These are phyloP conservation scores for Leucoagaricus sp. DNA, from an alignment of 1,284 basidiomycete species.

Conservation along the genomic window DNA sequence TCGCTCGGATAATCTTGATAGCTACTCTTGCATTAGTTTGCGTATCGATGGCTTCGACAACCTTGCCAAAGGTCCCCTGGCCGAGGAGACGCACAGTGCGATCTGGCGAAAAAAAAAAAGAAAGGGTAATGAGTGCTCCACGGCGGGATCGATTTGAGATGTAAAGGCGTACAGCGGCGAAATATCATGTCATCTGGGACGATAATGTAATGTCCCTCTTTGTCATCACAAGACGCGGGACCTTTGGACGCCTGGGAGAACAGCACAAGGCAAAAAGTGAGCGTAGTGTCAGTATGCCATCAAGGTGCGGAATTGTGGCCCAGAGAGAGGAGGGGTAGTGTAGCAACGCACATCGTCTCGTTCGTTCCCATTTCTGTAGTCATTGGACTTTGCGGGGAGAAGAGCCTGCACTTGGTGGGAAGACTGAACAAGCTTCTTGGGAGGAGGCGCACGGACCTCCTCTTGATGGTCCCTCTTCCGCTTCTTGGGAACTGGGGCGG, in stretches of 20 bases:
- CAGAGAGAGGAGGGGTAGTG: neutral
- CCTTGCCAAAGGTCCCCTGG: constrained; percentile 99
- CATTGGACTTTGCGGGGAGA: constrained; percentile 59
- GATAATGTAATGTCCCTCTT: constrained; percentile 95
- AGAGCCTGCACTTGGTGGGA: constrained; percentile 46
- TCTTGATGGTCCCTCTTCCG: constrained; percentile 72
- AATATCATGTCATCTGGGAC: constrained; percentile 87
- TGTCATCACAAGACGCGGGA: constrained; percentile 80
- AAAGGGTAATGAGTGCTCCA: neutral
- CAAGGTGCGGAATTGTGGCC: constrained; percentile 26
- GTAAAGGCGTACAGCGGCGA: constrained; percentile 66
- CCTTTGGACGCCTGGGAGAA: constrained; percentile 55
- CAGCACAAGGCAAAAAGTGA: no score
- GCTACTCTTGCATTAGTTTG: constrained; percentile 83
- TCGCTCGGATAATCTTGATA: constrained; percentile 98
- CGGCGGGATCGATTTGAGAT: constrained; percentile 3
- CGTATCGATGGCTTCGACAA: constrained; percentile 91
- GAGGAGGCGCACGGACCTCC: constrained; percentile 61
- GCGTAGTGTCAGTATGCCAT: constrained; percentile 19
- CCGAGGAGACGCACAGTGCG: constrained; percentile 89
- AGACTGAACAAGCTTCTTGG: constrained; percentile 58
- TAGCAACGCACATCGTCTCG: constrained; percentile 59
- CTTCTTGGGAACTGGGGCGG: constrained; percentile 72
- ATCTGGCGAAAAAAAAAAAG: constrained; percentile 54
- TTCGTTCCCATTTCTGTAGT: constrained; percentile 57